phyloP scores from a whole-genome alignment of 306 rosid genomes.

The Acacia crassicarpa region DNA sequence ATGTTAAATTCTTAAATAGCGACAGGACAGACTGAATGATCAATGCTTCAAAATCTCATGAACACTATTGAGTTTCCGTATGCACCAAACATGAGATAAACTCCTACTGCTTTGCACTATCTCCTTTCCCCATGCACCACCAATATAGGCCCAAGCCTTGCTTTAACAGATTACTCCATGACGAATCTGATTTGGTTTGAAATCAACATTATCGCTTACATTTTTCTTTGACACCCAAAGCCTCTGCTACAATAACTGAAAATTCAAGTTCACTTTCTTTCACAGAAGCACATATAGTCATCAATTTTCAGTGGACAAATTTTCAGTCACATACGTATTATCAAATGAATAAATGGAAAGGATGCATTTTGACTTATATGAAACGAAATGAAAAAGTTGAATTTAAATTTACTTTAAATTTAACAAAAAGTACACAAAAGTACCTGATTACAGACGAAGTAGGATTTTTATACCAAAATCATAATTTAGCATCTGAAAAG shows the following conservation, averaged over 20 bases:
- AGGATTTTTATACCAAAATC: background rate
- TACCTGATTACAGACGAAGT: background rate
- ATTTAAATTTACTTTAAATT: too few species aligned
- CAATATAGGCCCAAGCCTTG: slow-evolving; percentile 99
- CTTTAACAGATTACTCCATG: slow-evolving; percentile 80
- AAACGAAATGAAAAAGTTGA: background rate
- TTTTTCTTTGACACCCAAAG: slow-evolving; percentile 96
- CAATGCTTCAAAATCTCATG: slow-evolving; percentile 98
- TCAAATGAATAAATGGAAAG: background rate
- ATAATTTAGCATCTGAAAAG: background rate
- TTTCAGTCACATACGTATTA: slow-evolving; percentile 77
- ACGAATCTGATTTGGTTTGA: slow-evolving; percentile 77
- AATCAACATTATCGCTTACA: slow-evolving; percentile 60
- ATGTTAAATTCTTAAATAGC: slow-evolving; percentile 98
- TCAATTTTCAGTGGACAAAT: slow-evolving; percentile 62
- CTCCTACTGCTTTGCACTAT: slow-evolving; percentile 70
- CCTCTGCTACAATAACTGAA: slow-evolving; percentile 84
- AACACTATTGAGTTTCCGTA: slow-evolving; percentile 97
- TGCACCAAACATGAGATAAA: slow-evolving; percentile 89
- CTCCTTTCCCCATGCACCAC: slow-evolving; percentile 99
- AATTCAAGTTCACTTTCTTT: slow-evolving; percentile 88
- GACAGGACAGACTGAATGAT: slow-evolving; percentile 97
- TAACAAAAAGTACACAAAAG: background rate
- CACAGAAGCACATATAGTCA: slow-evolving; percentile 82
- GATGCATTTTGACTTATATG: background rate